Percentiles rank a stretch among this genome's conserved stretches.
Evolutionary conservation across 2,329 filamentous ascomycete genomes (phyloP).

Genomic region (Microdochium paspali): DNA sequence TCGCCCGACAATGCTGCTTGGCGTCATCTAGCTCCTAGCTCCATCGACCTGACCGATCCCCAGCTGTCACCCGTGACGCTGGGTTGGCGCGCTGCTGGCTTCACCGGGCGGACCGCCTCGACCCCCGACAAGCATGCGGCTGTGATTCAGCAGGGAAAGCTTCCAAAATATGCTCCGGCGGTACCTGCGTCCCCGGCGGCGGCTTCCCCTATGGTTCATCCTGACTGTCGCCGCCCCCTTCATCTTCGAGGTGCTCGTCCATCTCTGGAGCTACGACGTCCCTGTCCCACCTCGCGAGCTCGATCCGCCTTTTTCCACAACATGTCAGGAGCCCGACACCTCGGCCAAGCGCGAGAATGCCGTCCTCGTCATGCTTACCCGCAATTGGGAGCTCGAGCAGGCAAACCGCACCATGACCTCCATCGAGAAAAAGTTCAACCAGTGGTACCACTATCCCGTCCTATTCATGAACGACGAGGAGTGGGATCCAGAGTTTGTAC

Average conservation of each 20-base stretch:
- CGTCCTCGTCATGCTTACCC: constrained; percentile 34
- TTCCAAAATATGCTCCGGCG: constrained; percentile 9
- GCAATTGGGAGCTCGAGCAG: constrained; percentile 29
- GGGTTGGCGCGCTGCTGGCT: not conserved
- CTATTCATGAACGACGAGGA: constrained; percentile 36
- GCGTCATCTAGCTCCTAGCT: not conserved
- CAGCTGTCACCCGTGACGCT: not conserved
- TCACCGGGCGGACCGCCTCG: not conserved
- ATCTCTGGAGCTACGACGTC: constrained; percentile 23
- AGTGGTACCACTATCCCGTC: constrained; percentile 35
- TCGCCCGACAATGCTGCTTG: not conserved
- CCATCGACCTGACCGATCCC: constrained; percentile 2
- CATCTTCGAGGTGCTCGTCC: constrained; percentile 22
- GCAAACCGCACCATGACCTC: constrained; percentile 28
- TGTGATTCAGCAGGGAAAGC: constrained; percentile 3
- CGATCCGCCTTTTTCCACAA: constrained; percentile 27
- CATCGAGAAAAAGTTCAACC: constrained; percentile 34
- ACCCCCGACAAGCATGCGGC: constrained; percentile 9
- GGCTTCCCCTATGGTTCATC: constrained; percentile 18
- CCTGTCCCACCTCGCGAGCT: constrained; percentile 22
- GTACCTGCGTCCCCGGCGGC: constrained; percentile 19
- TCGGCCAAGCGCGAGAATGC: constrained; percentile 29
- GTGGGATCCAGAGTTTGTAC: constrained; percentile 28
- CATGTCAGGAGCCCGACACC: constrained; percentile 28
- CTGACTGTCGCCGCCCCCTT: constrained; percentile 19